A percentile compares a stretch with the other conserved stretches of the same genome.
Conservation (phyloP, 306 rosid species). For the Pterocarpus macrocarpus region DNA sequence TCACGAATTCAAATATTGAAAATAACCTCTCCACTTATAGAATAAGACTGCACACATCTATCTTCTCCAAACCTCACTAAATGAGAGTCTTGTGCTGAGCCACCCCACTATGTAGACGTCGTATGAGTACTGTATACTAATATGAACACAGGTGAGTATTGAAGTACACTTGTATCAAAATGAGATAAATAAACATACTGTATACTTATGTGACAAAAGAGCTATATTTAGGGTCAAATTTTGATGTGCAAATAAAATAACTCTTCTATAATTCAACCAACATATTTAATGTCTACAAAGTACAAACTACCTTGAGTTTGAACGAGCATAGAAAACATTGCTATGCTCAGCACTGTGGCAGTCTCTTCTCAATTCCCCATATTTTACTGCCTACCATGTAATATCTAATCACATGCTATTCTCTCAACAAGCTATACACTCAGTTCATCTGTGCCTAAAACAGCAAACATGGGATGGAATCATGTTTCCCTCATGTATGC, state of each 20-base stretch:
- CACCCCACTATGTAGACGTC: too few species aligned
- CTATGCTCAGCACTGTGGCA: constrained; percentile 3
- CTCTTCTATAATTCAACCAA: background rate
- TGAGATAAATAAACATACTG: too few species aligned
- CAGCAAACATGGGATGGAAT: constrained; percentile 21
- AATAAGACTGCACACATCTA: too few species aligned
- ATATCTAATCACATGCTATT: constrained; percentile 3
- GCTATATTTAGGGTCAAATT: background rate
- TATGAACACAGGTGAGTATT: too few species aligned
- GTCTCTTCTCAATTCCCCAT: constrained; percentile 32
- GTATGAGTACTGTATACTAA: too few species aligned
- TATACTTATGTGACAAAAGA: too few species aligned
- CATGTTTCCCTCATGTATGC: constrained; percentile 22
- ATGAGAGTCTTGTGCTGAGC: too few species aligned
- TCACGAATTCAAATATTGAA: too few species aligned
- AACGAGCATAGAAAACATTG: constrained; percentile 6
- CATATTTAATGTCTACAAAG: constrained; percentile 10
- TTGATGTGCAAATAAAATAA: background rate
- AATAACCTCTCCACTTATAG: too few species aligned
- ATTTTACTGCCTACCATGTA: constrained; percentile 4
- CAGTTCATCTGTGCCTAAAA: constrained; percentile 28
- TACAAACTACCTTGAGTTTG: constrained; percentile 18
- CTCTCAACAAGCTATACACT: constrained; percentile 26
- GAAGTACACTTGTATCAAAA: too few species aligned
- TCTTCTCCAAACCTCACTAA: too few species aligned